Conservation (phyloP, 306 rosid genomes). For the Prunus campanulata region DNA sequence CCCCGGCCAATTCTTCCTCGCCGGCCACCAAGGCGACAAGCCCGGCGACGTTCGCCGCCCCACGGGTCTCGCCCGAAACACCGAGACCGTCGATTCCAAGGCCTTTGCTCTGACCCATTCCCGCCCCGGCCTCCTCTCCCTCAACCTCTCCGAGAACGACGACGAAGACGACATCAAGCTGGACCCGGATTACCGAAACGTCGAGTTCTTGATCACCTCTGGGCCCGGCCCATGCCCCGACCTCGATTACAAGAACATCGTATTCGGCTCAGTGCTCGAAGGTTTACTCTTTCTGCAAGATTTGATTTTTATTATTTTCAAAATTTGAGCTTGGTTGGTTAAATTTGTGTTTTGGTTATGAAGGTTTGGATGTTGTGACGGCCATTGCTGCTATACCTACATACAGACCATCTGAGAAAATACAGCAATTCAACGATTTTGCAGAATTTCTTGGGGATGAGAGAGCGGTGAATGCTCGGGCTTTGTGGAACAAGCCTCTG, state of each 20-base stretch:
- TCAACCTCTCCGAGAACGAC: slow-evolving; percentile 72
- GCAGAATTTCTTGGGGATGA: slow-evolving; percentile 83
- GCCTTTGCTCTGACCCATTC: slow-evolving; percentile 69
- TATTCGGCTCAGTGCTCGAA: slow-evolving; percentile 84
- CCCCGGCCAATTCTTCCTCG: slow-evolving; percentile 77
- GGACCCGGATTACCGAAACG: slow-evolving; percentile 67
- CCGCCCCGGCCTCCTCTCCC: slow-evolving; percentile 72
- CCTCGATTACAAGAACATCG: slow-evolving; percentile 72
- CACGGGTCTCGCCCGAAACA: slow-evolving; percentile 47
- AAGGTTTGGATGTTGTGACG: slow-evolving; percentile 88
- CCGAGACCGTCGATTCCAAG: slow-evolving; percentile 60
- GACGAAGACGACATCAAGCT: slow-evolving; percentile 71
- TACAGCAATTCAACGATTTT: slow-evolving; percentile 81
- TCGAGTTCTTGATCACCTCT: slow-evolving; percentile 80
- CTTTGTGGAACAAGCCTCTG: slow-evolving; percentile 79
- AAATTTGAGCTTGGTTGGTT: background rate
- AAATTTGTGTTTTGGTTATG: background rate
- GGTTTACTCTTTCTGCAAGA: slow-evolving; percentile 35
- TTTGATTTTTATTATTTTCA: too few relatives aligned
- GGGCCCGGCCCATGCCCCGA: slow-evolving; percentile 92
- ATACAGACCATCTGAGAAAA: slow-evolving; percentile 69
- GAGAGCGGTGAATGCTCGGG: slow-evolving; percentile 87
- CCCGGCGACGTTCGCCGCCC: slow-evolving; percentile 80
- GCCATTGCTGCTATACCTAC: slow-evolving; percentile 80
- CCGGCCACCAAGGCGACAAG: slow-evolving; percentile 81